phyloP scores from a whole-genome alignment of 495 filamentous ascomycete genomes.

The Xylaria curta region DNA sequence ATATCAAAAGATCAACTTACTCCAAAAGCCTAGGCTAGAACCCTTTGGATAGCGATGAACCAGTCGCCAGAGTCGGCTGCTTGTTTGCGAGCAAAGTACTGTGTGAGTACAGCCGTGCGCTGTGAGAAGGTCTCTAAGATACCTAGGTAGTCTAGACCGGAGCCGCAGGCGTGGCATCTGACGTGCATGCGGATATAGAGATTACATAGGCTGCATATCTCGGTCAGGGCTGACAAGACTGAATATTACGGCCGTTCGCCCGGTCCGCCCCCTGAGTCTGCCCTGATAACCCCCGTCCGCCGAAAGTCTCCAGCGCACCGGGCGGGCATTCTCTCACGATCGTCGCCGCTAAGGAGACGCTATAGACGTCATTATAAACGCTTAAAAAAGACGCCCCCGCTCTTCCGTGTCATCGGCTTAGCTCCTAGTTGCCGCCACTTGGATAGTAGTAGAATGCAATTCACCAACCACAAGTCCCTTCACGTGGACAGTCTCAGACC shows the following conservation, averaged over 20 bases:
- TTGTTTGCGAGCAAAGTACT: neutral
- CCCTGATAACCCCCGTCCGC: neutral
- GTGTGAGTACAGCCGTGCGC: slow-evolving; percentile 2
- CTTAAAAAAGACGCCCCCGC: neutral
- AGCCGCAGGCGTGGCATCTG: slow-evolving; percentile 17
- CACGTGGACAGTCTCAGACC: slow-evolving; percentile 3
- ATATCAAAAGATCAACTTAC: slow-evolving; percentile 22
- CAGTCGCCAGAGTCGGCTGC: neutral
- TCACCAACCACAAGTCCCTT: slow-evolving; percentile 4
- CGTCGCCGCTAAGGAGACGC: slow-evolving; percentile 10
- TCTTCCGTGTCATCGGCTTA: slow-evolving; percentile 1
- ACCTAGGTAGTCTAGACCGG: neutral
- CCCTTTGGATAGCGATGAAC: neutral
- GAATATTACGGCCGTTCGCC: slow-evolving; percentile 5
- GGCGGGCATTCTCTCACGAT: slow-evolving; percentile 15
- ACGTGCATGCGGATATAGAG: neutral
- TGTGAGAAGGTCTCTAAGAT: too few species aligned
- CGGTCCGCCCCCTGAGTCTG: slow-evolving; percentile 3
- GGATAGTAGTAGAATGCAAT: neutral
- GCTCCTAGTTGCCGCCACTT: slow-evolving; percentile 1
- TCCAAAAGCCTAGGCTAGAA: slow-evolving; percentile 22
- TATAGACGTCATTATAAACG: neutral
- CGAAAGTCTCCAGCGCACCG: slow-evolving; percentile 16
- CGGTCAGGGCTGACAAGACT: slow-evolving; percentile 2
- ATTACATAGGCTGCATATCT: neutral